These are phyloP conservation scores for Boletus barrowsii DNA, from an alignment of 768 basidiomycete species.

Conservation along the genomic window DNA sequence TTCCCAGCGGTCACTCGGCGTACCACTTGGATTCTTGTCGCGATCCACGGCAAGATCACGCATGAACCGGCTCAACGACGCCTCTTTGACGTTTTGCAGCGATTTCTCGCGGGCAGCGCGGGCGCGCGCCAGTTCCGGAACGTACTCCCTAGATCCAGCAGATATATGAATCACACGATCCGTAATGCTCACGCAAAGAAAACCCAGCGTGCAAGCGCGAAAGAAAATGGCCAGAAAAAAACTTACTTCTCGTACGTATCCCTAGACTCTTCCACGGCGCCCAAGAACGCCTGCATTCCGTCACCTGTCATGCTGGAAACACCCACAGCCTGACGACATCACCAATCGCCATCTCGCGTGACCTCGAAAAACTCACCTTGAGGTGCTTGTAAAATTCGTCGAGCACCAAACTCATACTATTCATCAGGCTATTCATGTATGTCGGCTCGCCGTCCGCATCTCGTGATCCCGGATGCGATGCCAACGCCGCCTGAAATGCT, in stretches of 20 bases:
- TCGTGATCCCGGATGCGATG: constrained; percentile 60
- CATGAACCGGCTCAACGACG: constrained; percentile 76
- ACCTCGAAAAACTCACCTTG: constrained; percentile 50
- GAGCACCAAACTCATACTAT: constrained; percentile 95
- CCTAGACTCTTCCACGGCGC: constrained; percentile 84
- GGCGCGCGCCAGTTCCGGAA: constrained; percentile 82
- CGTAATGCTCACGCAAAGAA: not conserved
- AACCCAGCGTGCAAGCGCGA: not conserved
- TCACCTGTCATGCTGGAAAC: constrained; percentile 96
- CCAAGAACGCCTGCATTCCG: constrained; percentile 88
- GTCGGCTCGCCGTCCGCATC: constrained; percentile 89
- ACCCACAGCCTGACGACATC: constrained; percentile 71
- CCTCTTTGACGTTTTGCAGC: constrained; percentile 64
- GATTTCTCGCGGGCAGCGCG: constrained; percentile 60
- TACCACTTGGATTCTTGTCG: constrained; percentile 55
- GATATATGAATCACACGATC: constrained; percentile 6
- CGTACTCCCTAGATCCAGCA: constrained; percentile 67
- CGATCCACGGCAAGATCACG: constrained; percentile 76
- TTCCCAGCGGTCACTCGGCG: constrained; percentile 61
- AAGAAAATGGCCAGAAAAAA: not conserved
- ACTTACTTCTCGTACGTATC: constrained; percentile 85
- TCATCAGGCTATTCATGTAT: constrained; percentile 99
- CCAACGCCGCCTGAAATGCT: constrained; percentile 85
- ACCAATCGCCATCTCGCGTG: not conserved
- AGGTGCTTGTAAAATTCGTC: constrained; percentile 98